Conservation (phyloP, 768 basidiomycete genomes). For the Mycena crocata region DNA sequence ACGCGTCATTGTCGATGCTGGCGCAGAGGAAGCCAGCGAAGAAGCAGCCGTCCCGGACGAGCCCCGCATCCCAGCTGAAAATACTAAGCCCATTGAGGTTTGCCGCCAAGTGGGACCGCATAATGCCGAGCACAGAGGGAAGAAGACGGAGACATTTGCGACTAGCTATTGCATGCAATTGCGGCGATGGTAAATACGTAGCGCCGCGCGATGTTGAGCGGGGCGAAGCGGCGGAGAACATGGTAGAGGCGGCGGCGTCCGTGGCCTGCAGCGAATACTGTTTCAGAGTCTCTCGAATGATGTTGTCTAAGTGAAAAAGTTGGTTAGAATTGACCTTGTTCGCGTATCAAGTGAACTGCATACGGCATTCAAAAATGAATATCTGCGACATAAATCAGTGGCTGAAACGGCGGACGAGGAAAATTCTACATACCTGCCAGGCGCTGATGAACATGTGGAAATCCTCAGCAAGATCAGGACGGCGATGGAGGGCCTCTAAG, state of each 20-base stretch:
- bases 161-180: conserved; percentile 60
- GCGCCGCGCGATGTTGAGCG: conserved; percentile 60
- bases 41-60: conserved; percentile 91
- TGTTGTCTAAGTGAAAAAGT: conserved; percentile 67
- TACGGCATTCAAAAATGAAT: conserved; percentile 91
- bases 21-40: conserved; percentile 86
- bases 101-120: conserved; percentile 61
- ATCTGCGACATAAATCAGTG: conserved; percentile 58
- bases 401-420: conserved; percentile 21
- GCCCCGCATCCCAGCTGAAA: conserved; percentile 87
- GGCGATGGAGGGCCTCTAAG: conserved; percentile 68
- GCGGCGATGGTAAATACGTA: conserved; percentile 60
- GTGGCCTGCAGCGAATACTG: conserved; percentile 54
- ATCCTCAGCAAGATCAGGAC: conserved; percentile 52
- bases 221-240: conserved; percentile 58
- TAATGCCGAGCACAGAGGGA: conserved; percentile 61
- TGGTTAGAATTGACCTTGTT: conserved; percentile 21
- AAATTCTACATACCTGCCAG: conserved; percentile 82
- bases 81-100: conserved; percentile 54
- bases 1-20: conserved; percentile 62
- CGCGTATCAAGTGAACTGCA: conserved; percentile 45
- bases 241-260: conserved; percentile 38
- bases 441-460: conserved; percentile 78
- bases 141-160: conserved; percentile 64
- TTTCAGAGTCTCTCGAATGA: conserved; percentile 86